Percentiles rank a stretch among this genome's conserved stretches.
These are phyloP conservation scores for Saccharomyces hybrid DNA, from an alignment of 1,139 yeast genomes.

Conservation along the genomic window DNA sequence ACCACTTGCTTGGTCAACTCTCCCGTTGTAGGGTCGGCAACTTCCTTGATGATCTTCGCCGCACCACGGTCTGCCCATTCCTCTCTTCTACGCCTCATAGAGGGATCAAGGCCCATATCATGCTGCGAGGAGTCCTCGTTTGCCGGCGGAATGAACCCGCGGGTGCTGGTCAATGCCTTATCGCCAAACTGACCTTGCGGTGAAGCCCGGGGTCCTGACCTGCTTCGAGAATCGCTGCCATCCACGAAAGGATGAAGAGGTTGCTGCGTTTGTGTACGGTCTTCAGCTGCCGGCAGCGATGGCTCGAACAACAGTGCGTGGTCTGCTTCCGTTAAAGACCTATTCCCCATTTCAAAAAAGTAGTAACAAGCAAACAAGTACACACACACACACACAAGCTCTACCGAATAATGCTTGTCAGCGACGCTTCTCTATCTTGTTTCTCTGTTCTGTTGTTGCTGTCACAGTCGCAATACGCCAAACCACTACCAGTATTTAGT, in stretches of 20 bases:
- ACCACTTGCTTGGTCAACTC: constrained; percentile 39
- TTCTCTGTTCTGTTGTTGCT: neutral
- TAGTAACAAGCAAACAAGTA: neutral
- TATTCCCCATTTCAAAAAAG: neutral
- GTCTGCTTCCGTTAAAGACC: neutral
- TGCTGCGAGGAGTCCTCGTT: constrained; percentile 11
- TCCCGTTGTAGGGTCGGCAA: constrained; percentile 39
- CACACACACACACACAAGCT: neutral
- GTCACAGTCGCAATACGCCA: neutral
- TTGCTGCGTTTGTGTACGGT: neutral
- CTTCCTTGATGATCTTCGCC: constrained; percentile 40
- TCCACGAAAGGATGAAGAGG: neutral
- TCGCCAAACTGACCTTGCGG: constrained; percentile 7
- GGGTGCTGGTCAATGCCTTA: constrained; percentile 20
- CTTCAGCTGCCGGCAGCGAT: neutral
- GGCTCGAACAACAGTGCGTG: neutral
- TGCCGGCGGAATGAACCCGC: constrained; percentile 12
- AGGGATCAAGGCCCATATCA: constrained; percentile 15
- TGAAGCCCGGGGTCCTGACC: neutral
- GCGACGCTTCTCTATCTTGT: neutral
- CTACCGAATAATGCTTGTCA: neutral
- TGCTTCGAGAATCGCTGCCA: neutral
- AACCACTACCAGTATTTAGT: neutral
- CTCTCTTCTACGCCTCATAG: constrained; percentile 19
- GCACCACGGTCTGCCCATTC: constrained; percentile 34